Percentiles rank a stretch among this genome's conserved stretches.
Evolutionary conservation across 805 yeast species (phyloP).

Genomic region (Wickerhamiella hasegawae): DNA sequence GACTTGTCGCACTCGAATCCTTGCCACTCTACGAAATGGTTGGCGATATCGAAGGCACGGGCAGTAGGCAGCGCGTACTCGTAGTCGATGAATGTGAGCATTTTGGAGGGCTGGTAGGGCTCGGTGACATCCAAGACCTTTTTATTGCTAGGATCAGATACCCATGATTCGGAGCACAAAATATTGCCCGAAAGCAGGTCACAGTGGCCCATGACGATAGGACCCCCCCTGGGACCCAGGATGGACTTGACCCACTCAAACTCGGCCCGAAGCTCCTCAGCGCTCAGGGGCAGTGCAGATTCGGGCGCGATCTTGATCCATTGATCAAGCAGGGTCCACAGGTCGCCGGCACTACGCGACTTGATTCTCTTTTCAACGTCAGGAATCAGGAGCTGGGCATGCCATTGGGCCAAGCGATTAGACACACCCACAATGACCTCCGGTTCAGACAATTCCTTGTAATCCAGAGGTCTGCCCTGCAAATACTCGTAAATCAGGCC

Average conservation of each 20-base stretch:
- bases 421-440: constrained; percentile 43
- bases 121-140: background rate
- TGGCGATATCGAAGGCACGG: constrained; percentile 58
- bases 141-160: constrained; percentile 3
- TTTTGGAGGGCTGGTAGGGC: background rate
- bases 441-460: constrained; percentile 35
- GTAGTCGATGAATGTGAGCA: constrained; percentile 47
- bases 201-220: constrained; percentile 46
- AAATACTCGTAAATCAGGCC: constrained; percentile 59
- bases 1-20: constrained; percentile 56
- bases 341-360: constrained; percentile 20
- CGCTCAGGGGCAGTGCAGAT: constrained; percentile 22
- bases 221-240: constrained; percentile 31
- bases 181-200: constrained; percentile 64
- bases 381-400: constrained; percentile 25
- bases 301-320: constrained; percentile 54
- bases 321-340: constrained; percentile 44
- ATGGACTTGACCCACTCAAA: constrained; percentile 36
- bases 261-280: constrained; percentile 32
- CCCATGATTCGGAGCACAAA: constrained; percentile 34
- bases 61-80: constrained; percentile 63
- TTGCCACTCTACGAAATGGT: constrained; percentile 69
- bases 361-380: constrained; percentile 20
- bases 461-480: constrained; percentile 44
- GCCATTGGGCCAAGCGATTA: constrained; percentile 57